These are phyloP conservation scores for Mycosphaerella sp. DNA, from an alignment of 2,329 filamentous ascomycete species.

Conservation along the genomic window DNA sequence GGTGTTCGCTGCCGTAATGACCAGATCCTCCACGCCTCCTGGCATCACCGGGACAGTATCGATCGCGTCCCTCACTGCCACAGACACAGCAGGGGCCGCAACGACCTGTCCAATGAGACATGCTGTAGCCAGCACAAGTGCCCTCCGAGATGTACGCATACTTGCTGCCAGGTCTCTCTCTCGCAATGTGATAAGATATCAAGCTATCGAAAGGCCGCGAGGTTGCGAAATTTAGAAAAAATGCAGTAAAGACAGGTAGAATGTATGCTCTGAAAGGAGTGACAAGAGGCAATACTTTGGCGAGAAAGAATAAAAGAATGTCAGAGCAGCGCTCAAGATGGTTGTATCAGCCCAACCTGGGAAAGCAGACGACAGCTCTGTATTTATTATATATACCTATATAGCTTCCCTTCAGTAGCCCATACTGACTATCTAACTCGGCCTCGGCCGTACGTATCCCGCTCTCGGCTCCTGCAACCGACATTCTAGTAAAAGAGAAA, in stretches of 20 bases:
- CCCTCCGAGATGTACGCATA: conserved; percentile 4
- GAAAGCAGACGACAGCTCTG: neutral
- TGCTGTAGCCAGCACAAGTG: conserved; percentile 3
- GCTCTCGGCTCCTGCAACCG: neutral
- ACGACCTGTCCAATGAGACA: conserved; percentile 3
- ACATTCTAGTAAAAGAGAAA: neutral
- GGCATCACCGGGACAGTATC: conserved; percentile 13
- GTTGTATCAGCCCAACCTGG: neutral
- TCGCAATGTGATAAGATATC: neutral
- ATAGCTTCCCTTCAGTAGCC: neutral
- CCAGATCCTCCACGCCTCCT: conserved; percentile 13
- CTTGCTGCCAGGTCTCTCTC: neutral
- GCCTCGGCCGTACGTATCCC: conserved; percentile 5
- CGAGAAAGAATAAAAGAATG: neutral
- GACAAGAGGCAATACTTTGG: conserved; percentile 7
- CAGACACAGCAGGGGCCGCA: conserved; percentile 6
- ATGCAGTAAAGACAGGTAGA: conserved; percentile 2
- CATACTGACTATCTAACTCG: neutral
- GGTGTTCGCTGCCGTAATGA: conserved; percentile 15
- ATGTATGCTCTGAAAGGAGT: conserved; percentile 7
- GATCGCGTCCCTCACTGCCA: neutral
- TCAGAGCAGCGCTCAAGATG: neutral
- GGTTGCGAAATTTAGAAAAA: neutral
- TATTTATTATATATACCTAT: neutral
- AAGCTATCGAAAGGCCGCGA: neutral